Evolutionary conservation across 768 basidiomycete genomes (phyloP), one percentile per base, ranked within the genome.

Genomic region (Panaeolus cyanescens): DNA sequence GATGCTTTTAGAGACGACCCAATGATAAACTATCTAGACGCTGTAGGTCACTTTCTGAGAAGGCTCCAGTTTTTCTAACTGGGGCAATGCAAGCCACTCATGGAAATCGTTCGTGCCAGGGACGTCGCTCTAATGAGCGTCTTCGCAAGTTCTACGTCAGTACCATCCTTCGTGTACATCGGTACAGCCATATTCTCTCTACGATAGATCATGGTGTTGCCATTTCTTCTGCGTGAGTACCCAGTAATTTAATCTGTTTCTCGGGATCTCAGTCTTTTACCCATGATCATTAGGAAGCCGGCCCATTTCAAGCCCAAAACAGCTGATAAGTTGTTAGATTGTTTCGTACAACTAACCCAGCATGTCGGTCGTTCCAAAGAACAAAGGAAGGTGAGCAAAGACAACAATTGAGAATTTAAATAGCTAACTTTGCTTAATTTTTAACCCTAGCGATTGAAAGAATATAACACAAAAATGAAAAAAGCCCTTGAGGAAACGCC

Each of bases 161-260:
- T 12, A 50, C 30, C 10, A 25, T 28, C 4, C 45, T 50, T 28
- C 45, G 45, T 50, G 25, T 50, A 13, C 25, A 50, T 50, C 22
- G 37, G 19, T 36, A n/a, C 28, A 40, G 37, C 31, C 25, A 42
- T 28, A 42, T 58, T 15, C 5, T 42, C 22, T 42, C 31, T 8
- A 58, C 56, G 15, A 58, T 58, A 25, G 56, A 58, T 10, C 56
- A 58, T 32, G 56, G 56, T 19, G 20, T 28, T n/a, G 56, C 56
- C 31, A 19, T 58, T 15, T 12, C n/a, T 42, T 37, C 39, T 30
- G 56, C 39, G 56, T 58, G 32, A 42, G 56, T 39, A 8, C 10
- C 6, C 6, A 30, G n/a, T 4, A 30, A 13, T 15, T 34, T 13
- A 13, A 34, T 34, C 6, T 13, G 6, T 34, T 34, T 34, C n/a